Evolutionary conservation across 129 eudicot species (phyloP), one percentile per base, ranked within the genome.

Genomic region (Gnaphalium uliginosum): DNA sequence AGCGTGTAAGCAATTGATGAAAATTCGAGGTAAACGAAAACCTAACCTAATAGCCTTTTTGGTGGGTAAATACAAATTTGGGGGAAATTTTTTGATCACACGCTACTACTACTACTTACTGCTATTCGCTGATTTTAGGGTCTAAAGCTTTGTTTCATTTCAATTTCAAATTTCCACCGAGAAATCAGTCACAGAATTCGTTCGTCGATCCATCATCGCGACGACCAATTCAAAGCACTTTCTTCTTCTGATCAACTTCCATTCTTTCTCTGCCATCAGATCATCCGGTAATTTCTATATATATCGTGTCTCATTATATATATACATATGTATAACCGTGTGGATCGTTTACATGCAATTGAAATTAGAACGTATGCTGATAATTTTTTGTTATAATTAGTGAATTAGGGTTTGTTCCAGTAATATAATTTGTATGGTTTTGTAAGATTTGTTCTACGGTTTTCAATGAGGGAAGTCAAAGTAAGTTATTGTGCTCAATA

Each of bases 231-330:
- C 77, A 78, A 70, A 77, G 17, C 82, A 26, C 82, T 70, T 70
- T 78, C 82, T 78, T 71, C 76, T 21, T 69, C 71, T 27, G 37
- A 77, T 77, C 81, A 68, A 77, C 54, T 58, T n/a, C 27, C 18
- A 14, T 14, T 13, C 1, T 46, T 33, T 41, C 53, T 46, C 53
- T 46, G 53, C n/a, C 14, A 46, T 46, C 18, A 46, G 53, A 46
- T 46, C 53, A 46, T 46, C 53, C 18, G 53, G 53, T 46, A 46
- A 46, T 13, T 46, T 46, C 18, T 46, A 13, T 46, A 13, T 46
- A 14, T 46, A 14, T 4, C 0, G 6, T 46, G 1, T 46, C 53
- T 46, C 53, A 46, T 46, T 46, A 3, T 46, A 46, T 5, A 35
- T 13, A 4, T 14, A 15, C 6, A 46, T 14, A 46, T 14, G 51